Evolutionary conservation across 805 yeast genomes (phyloP).

Genomic region (Starmerella apis): DNA sequence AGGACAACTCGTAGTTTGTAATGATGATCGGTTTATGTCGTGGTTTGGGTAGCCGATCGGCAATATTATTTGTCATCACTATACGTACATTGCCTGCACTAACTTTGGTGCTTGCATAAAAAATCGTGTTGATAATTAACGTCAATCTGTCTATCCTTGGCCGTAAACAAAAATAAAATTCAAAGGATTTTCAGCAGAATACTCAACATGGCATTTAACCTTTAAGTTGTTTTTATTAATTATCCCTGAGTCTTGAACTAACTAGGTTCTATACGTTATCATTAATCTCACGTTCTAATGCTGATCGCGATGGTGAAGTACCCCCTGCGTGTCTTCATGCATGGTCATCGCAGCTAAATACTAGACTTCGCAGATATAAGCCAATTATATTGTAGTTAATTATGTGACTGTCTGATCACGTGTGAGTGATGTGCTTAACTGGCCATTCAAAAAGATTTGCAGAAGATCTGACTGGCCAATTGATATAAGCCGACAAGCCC

Average conservation of each 20-base stretch:
- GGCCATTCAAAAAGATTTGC: slow-evolving; percentile 3
- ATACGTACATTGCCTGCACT: not conserved
- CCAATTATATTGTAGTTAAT: not conserved
- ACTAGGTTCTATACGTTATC: too few relatives aligned
- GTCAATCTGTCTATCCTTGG: too few relatives aligned
- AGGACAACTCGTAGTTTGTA: not conserved
- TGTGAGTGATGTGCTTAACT: not conserved
- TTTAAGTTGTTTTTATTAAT: not conserved
- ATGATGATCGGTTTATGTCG: not conserved
- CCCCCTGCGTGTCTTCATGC: not conserved
- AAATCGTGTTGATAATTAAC: too few relatives aligned
- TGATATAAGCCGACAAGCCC: not conserved
- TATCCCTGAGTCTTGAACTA: too few relatives aligned
- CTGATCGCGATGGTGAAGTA: not conserved
- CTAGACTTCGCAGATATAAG: not conserved
- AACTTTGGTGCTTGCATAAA: not conserved
- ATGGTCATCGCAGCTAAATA: not conserved
- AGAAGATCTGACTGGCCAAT: not conserved
- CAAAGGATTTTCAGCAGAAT: too few relatives aligned
- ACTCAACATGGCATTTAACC: too few relatives aligned
- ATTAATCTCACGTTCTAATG: not conserved
- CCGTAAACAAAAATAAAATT: too few relatives aligned
- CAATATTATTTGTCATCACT: not conserved
- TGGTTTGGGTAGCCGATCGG: not conserved
- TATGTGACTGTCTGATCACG: not conserved